phyloP scores from a whole-genome alignment of 139 green algal species.

The Pseudopediastrum boryanum region DNA sequence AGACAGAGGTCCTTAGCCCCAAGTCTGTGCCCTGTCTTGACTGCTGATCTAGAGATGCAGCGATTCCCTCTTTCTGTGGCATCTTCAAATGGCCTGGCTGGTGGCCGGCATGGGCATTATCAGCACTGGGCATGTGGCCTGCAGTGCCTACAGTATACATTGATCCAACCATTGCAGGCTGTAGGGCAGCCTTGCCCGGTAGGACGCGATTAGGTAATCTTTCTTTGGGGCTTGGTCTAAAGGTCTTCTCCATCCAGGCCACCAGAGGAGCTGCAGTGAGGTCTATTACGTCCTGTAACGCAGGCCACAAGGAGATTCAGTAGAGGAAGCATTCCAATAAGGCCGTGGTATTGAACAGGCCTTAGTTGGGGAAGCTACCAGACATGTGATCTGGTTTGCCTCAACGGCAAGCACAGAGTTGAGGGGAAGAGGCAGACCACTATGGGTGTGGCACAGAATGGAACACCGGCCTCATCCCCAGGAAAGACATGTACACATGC shows the following conservation, averaged over 20 bases:
- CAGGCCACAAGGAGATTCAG: background rate
- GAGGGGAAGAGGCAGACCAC: background rate
- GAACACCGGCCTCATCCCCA: background rate
- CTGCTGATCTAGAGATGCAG: no score
- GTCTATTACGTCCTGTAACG: constrained; percentile 7
- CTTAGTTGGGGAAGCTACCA: background rate
- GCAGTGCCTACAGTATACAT: background rate
- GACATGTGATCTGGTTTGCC: background rate
- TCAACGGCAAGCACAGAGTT: no score
- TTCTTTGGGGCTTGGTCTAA: background rate
- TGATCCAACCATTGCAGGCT: constrained; percentile 1
- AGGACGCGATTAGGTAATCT: no score
- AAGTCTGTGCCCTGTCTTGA: background rate
- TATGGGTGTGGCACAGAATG: background rate
- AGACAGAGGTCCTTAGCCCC: background rate
- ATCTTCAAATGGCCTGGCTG: no score
- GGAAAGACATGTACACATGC: background rate
- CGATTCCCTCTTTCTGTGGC: no score
- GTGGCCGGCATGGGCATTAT: no score
- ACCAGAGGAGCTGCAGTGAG: constrained; percentile 18
- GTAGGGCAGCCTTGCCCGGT: no score
- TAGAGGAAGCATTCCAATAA: background rate
- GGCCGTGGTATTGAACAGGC: background rate
- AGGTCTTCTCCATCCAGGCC: constrained; percentile 17
- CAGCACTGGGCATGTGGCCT: no score